phyloP scores from a whole-genome alignment of 345 rosid species.

The Nephelium lappaceum region DNA sequence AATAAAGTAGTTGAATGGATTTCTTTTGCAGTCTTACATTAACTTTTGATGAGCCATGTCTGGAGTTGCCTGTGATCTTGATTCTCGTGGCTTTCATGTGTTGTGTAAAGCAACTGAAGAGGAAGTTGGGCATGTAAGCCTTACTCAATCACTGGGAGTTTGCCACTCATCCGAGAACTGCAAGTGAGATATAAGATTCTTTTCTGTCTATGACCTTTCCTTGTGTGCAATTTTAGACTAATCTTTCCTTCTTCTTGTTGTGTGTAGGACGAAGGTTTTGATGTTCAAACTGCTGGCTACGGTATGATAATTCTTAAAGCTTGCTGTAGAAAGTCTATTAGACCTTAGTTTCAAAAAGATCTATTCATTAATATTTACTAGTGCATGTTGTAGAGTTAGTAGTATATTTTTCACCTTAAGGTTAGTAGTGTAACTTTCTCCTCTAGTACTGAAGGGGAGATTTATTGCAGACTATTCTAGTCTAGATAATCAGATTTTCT shows the following conservation, averaged over 20 bases:
- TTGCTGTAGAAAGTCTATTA: not conserved
- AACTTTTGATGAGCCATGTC: slow-evolving; percentile 73
- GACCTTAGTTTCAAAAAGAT: not conserved
- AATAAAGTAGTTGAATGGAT: not conserved
- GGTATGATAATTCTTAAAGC: slow-evolving; percentile 46
- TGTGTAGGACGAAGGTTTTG: slow-evolving; percentile 90
- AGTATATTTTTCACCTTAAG: not conserved
- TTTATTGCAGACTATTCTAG: not conserved
- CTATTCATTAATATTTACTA: not conserved
- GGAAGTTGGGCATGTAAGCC: slow-evolving; percentile 93
- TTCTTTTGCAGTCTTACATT: slow-evolving; percentile 60
- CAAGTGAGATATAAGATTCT: slow-evolving; percentile 48
- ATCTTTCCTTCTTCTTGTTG: slow-evolving; percentile 11
- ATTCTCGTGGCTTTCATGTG: slow-evolving; percentile 85
- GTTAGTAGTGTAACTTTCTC: not conserved
- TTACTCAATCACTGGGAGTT: slow-evolving; percentile 90
- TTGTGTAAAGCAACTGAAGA: slow-evolving; percentile 89
- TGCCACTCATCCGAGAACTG: slow-evolving; percentile 89
- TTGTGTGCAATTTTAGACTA: slow-evolving; percentile 5
- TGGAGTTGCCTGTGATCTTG: slow-evolving; percentile 94
- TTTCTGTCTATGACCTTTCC: not conserved
- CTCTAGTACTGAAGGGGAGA: not conserved
- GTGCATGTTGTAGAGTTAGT: not conserved
- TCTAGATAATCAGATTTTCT: not conserved
- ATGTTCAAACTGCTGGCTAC: slow-evolving; percentile 91